phyloP scores from a whole-genome alignment of 257 asterid genomes.

The Agastache rugosa region DNA sequence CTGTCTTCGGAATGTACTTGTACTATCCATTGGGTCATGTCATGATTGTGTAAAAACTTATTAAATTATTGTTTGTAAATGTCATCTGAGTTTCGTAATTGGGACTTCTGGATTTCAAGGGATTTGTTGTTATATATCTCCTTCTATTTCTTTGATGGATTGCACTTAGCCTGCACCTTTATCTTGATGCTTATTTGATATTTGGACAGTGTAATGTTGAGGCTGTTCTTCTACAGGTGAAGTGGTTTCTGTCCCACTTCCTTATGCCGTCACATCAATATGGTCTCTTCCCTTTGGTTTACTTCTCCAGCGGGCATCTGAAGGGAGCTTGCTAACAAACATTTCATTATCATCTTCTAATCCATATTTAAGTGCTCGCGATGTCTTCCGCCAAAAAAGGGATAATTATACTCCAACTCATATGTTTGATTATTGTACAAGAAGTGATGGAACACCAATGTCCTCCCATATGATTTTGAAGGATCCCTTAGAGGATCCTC shows the following conservation, averaged over 20 bases:
- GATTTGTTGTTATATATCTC: conserved; percentile 1
- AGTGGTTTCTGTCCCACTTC: conserved; percentile 78
- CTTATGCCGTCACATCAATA: conserved; percentile 71
- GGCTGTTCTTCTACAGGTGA: conserved; percentile 67
- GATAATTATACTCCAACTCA: conserved; percentile 54
- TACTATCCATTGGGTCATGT: background rate
- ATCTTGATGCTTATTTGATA: conserved; percentile 28
- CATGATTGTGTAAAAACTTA: conserved; percentile 10
- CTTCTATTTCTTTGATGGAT: conserved; percentile 26
- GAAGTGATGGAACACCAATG: conserved; percentile 60
- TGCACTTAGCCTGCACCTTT: conserved; percentile 24
- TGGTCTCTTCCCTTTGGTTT: conserved; percentile 97
- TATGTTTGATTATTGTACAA: conserved; percentile 51
- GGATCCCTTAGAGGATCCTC: conserved; percentile 92
- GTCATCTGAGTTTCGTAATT: conserved; percentile 8
- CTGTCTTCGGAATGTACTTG: background rate
- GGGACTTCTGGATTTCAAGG: conserved; percentile 19
- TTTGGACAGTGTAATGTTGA: conserved; percentile 39
- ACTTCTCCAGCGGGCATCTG: conserved; percentile 83
- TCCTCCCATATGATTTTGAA: conserved; percentile 82
- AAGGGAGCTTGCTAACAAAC: conserved; percentile 59
- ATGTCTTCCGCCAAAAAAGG: conserved; percentile 63
- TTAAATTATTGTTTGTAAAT: conserved; percentile 18
- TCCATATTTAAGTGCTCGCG: conserved; percentile 59
- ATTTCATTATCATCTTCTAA: conserved; percentile 59